phyloP scores from a whole-genome alignment of 1,284 basidiomycete genomes.

The Ustilago xerochloae region DNA sequence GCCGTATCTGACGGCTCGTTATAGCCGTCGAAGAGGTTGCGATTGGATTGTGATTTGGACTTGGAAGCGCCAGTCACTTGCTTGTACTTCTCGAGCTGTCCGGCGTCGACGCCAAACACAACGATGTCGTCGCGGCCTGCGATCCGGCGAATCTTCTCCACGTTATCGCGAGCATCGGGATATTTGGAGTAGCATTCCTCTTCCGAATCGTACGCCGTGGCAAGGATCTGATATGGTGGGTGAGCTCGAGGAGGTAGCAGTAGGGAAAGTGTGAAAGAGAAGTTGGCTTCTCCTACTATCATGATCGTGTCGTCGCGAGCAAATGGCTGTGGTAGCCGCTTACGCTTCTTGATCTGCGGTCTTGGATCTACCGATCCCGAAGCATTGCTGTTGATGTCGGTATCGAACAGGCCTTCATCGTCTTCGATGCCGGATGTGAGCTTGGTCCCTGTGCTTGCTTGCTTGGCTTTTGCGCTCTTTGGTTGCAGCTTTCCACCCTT shows the following conservation, averaged over 20 bases:
- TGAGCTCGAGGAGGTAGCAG: slow-evolving; percentile 69
- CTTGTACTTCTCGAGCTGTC: slow-evolving; percentile 76
- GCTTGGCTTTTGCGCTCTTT: slow-evolving; percentile 22
- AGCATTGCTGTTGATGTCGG: too few relatives aligned
- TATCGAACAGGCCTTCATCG: not conserved
- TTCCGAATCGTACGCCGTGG: slow-evolving; percentile 88
- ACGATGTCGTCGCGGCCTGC: slow-evolving; percentile 76
- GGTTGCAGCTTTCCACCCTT: slow-evolving; percentile 7
- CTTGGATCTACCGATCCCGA: not conserved
- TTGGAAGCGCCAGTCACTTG: slow-evolving; percentile 62
- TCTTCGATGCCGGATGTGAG: not conserved
- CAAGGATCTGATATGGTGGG: slow-evolving; percentile 78
- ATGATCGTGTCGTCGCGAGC: slow-evolving; percentile 80
- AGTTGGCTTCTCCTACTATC: slow-evolving; percentile 90
- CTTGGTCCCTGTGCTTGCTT: not conserved
- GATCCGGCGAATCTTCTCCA: slow-evolving; percentile 68
- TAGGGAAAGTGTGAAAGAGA: slow-evolving; percentile 87
- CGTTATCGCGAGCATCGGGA: slow-evolving; percentile 78
- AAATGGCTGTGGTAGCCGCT: slow-evolving; percentile 75
- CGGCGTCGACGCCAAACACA: slow-evolving; percentile 86
- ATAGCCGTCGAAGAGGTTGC: slow-evolving; percentile 12
- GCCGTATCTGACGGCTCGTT: not conserved
- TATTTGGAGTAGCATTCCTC: slow-evolving; percentile 84
- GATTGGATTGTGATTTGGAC: not conserved
- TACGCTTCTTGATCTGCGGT: slow-evolving; percentile 12